Evolutionary conservation across 306 rosid species (phyloP), one percentile per base, ranked within the genome.

Genomic region (Prinsepia uniflora): DNA sequence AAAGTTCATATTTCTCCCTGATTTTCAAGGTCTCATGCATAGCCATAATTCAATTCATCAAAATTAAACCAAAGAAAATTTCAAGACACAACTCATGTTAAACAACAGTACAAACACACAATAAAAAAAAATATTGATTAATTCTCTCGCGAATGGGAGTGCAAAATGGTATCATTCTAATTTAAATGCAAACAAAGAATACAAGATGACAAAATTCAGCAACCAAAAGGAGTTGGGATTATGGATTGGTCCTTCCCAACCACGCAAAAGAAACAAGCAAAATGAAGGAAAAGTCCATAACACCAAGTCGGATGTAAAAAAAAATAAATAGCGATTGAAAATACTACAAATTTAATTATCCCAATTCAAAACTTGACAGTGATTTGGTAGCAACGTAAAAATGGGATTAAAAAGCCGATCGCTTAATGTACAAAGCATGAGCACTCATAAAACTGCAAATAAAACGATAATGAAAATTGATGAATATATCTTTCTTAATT

Each of bases 181-280:
- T 55, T 41, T 54, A 36, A 77, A 79, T 75, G 67, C 60, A 77
- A 68, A 65, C 70, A 85, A 46, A 72, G 5, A 53, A 55, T 53
- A 55, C 69, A 81, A 80, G 66, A 81, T 62, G 84, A 83, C 76
- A 79, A 82, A 67, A 40, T 44, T 72, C 63, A 56, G 64, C 30
- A 57, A 61, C 67, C 4, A 34, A 57, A 65, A 72, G 55, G 43
- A 60, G 3, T 67, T 39, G 18, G 75, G 69, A 63, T 68, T 68
- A 64, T 71, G 63, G 49, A 72, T 75, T 68, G 63, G 55, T 72
- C 78, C 69, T 74, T 76, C 61, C 64, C 67, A 76, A 44, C 47
- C 72, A 79, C 62, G 55, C 82, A 62, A 65, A 76, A 24, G 11
- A 50, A 70, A 70, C 65, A 76, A 50, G 69, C 48, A 70, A 70